Conservation (phyloP, 345 rosid species). For the Acer campestre region DNA sequence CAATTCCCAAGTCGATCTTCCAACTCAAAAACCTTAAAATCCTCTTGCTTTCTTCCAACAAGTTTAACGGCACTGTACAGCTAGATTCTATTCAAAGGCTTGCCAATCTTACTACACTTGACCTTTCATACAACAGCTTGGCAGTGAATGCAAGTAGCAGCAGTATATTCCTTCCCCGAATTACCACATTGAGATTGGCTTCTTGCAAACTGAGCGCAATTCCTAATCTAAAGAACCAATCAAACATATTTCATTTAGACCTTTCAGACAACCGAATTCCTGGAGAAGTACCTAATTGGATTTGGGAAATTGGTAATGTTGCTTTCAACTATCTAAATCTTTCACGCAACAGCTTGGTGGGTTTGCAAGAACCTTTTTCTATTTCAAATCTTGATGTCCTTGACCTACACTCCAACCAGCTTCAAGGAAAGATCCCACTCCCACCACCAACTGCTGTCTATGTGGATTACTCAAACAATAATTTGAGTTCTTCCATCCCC, state of each 20-base stretch:
- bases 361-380: conserved; percentile 11
- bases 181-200: conserved; percentile 35
- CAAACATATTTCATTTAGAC: conserved; percentile 18
- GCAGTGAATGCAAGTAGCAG: conserved; percentile 11
- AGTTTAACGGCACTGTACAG: conserved; percentile 34
- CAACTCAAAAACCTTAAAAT: conserved; percentile 24
- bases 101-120: conserved; percentile 32
- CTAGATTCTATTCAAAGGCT: conserved; percentile 28
- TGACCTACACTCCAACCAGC: conserved; percentile 34
- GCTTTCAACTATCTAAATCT: conserved; percentile 14
- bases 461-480: conserved; percentile 42
- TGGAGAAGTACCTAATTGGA: conserved; percentile 45
- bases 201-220: conserved; percentile 39
- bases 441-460: conserved; percentile 4
- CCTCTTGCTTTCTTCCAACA: conserved; percentile 46
- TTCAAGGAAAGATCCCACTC: conserved; percentile 29
- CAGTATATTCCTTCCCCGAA: background rate
- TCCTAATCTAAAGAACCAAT: conserved; percentile 28
- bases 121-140: conserved; percentile 46
- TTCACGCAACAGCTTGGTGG: conserved; percentile 15
- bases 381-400: background rate
- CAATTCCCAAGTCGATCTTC: conserved; percentile 18
- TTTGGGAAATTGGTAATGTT: conserved; percentile 28
- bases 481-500: conserved; percentile 24
- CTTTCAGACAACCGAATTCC: conserved; percentile 44